Percentiles rank a stretch among this genome's conserved stretches.
These are phyloP conservation scores for Suillus subalutaceus DNA, from an alignment of 768 basidiomycete genomes.

Conservation along the genomic window DNA sequence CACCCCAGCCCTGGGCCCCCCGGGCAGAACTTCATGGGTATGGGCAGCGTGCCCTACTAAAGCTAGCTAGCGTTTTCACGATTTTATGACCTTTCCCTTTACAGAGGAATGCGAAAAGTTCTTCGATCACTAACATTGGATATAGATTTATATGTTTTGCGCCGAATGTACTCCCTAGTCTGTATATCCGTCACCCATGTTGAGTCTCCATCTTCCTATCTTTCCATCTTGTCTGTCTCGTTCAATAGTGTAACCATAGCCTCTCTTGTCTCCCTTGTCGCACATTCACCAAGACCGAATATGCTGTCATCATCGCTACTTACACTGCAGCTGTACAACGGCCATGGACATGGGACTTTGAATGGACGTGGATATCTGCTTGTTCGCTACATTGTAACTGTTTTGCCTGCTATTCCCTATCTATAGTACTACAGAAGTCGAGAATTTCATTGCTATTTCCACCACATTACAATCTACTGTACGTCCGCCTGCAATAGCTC, in stretches of 20 bases:
- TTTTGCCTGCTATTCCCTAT: slow-evolving; percentile 24
- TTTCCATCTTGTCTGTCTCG: slow-evolving; percentile 23
- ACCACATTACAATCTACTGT: background rate
- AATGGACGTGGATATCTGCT: slow-evolving; percentile 58
- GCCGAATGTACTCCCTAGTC: slow-evolving; percentile 10
- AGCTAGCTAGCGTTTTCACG: slow-evolving; percentile 13
- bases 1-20: slow-evolving; percentile 71
- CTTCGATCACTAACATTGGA: slow-evolving; percentile 14
- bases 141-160: slow-evolving; percentile 31
- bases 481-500: slow-evolving; percentile 18
- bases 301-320: slow-evolving; percentile 25
- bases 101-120: background rate
- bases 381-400: slow-evolving; percentile 56
- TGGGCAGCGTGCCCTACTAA: slow-evolving; percentile 39
- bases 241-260: slow-evolving; percentile 13
- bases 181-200: slow-evolving; percentile 7
- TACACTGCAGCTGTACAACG: slow-evolving; percentile 32
- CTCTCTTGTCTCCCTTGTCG: slow-evolving; percentile 17
- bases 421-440: slow-evolving; percentile 17
- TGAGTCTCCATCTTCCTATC: slow-evolving; percentile 14
- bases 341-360: slow-evolving; percentile 49
- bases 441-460: slow-evolving; percentile 6
- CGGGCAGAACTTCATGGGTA: slow-evolving; percentile 49
- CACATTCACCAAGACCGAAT: slow-evolving; percentile 14
- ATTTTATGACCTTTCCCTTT: background rate